Conservation (phyloP, 345 rosid genomes). For the Rubroshorea leprosula region DNA sequence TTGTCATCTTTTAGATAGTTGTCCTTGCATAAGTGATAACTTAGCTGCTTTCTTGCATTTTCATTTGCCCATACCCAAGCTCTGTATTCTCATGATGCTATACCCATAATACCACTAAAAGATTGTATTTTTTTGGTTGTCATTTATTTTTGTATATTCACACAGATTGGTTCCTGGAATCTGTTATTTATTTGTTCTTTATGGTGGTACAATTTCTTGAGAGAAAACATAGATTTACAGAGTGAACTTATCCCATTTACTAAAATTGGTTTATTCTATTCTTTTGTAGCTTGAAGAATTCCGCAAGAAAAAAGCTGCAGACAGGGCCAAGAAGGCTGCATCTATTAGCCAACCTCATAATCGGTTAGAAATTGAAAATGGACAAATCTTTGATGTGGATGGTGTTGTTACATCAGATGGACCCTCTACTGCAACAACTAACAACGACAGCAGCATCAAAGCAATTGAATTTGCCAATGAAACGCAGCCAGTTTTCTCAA, state of each 20-base stretch:
- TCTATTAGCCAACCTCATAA: slow-evolving; percentile 30
- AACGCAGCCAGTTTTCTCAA: slow-evolving; percentile 25
- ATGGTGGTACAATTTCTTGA: not conserved
- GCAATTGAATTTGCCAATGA: slow-evolving; percentile 17
- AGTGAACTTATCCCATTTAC: not conserved
- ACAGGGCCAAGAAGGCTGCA: slow-evolving; percentile 60
- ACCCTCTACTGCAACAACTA: slow-evolving; percentile 19
- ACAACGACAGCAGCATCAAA: slow-evolving; percentile 9
- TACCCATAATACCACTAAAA: not conserved
- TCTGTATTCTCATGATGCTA: not conserved
- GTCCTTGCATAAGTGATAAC: not conserved
- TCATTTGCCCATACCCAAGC: no score
- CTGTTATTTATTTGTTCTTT: not conserved
- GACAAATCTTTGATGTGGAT: slow-evolving; percentile 36
- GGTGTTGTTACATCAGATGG: slow-evolving; percentile 44
- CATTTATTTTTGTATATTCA: not conserved
- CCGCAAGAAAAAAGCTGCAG: slow-evolving; percentile 93
- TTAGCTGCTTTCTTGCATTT: no score
- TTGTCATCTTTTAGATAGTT: not conserved
- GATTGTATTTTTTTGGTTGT: slow-evolving; percentile 2
- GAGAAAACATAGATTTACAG: not conserved
- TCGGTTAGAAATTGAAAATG: slow-evolving; percentile 31
- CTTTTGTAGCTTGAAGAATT: slow-evolving; percentile 83
- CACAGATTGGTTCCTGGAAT: not conserved
- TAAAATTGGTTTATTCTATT: not conserved